Evolutionary conservation across 441 rosid genomes (phyloP), one percentile per base, ranked within the genome.

Genomic region (Erodium chrysanthum): DNA sequence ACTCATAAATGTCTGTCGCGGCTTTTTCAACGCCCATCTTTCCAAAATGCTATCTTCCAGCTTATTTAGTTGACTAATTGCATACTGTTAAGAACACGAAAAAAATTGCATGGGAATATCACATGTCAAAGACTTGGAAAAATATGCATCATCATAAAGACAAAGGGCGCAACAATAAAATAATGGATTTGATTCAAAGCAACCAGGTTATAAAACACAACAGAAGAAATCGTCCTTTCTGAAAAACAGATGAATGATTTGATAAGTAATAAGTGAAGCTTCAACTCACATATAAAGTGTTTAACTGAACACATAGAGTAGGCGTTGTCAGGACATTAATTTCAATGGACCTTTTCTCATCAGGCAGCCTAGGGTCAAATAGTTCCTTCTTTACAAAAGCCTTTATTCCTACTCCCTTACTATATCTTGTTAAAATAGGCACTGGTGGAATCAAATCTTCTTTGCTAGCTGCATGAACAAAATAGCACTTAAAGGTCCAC

Each of bases 311-410:
- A 73, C 99, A 94, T 9, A 94, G 89, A 61, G 81, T 73, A 66
- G 84, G 66, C 18, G 96, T 89, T 15, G 90, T 80, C 66, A 77
- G 88, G 72, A 83, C 87, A 79, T 72, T 79, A 50, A 91, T 78
- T 68, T 81, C 88, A 22, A 77, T 83, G 7, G 96, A 79, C 79
- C 84, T 87, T 54, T 54, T 54, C 61, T 54, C 61, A 54, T 54
- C 61, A 65, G 83, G 88, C 35, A 75, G 78, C 84, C 79, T 85
- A 69, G 96, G 81, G 66, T 94, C 99, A 68, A 89, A 90, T 64
- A 91, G 79, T 73, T 94, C 99, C 87, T 94, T 94, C 83, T 87
- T 94, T 31, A 94, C 96, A 79, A 94, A 89, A 63, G 88, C 96
- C 79, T 94, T 94, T 79, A 94, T 82, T 60, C 96, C 92, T 77